Conservation (phyloP, 257 asterid species). For the Lycium barbarum region DNA sequence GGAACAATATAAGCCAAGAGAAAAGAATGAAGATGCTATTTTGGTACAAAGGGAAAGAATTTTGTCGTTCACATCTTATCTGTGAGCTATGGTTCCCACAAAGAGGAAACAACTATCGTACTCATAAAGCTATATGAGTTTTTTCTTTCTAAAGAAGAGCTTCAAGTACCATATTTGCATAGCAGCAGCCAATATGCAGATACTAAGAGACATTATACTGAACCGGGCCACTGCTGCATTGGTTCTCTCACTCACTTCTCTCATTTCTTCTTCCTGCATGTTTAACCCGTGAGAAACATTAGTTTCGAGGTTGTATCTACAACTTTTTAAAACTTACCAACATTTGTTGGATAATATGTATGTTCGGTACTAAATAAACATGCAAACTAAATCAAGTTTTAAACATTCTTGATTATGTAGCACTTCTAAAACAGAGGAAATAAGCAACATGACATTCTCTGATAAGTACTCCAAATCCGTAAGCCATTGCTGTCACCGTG, state of each 20-base stretch:
- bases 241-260: slow-evolving; percentile 67
- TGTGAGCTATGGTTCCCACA: neutral
- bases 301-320: neutral
- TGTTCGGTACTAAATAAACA: neutral
- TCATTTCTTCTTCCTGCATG: slow-evolving; percentile 71
- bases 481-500: neutral
- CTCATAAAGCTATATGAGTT: slow-evolving; percentile 53
- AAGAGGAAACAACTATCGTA: neutral
- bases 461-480: neutral
- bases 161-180: slow-evolving; percentile 59
- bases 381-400: neutral
- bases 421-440: neutral
- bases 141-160: slow-evolving; percentile 70
- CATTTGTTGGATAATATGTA: neutral
- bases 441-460: neutral
- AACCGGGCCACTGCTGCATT: slow-evolving; percentile 68
- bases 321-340: neutral
- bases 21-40: neutral
- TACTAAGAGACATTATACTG: slow-evolving; percentile 59
- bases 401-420: neutral
- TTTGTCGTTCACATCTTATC: neutral
- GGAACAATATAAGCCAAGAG: neutral
- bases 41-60: neutral
- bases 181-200: slow-evolving; percentile 54
- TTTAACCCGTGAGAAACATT: neutral